Evolutionary conservation across 306 rosid species (phyloP), one percentile per base, ranked within the genome.

Genomic region (Myrica gale): DNA sequence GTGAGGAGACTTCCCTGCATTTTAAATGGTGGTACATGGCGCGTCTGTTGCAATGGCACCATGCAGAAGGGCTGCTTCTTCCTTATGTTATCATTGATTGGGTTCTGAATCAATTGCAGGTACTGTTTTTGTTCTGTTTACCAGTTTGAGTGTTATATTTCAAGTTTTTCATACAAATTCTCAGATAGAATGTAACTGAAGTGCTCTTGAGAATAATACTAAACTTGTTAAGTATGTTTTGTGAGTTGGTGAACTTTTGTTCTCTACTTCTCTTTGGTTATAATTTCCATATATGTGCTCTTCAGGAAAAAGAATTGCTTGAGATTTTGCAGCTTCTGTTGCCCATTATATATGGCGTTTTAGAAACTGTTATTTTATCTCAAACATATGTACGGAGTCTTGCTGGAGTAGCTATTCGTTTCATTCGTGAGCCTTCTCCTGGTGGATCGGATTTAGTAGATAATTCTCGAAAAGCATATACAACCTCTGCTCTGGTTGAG

Each of bases 391-490:
- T 95, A 42, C 93, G 93, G 39, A 84, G 71, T 82, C 97, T 95
- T 82, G 97, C 89, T 72, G 90, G 92, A 75, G 69, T 88, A 61
- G 92, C 93, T 69, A 82, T 95, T 76, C 89, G 86, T 42, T 86
- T 87, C 78, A 85, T 95, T 56, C 88, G 90, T 4, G 97, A 90
- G 82, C 91, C 99, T 72, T 85, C 95, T 79, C 90, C 96, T 46
- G 97, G 99, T 72, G 96, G 97, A 76, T 92, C 99, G n/a, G 99
- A 95, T 82, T 89, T 90, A 19, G 97, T 95, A 8, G 97, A 90
- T 74, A 92, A 95, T 82, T 95, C 97, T 39, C 82, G 96, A 74
- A 92, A 92, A 86, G 92, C 92, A 15, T 95, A 92, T 83, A 89
- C 97, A 56, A 86, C 85, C 46, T 87, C 90, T 80, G 88, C 91